phyloP scores from a whole-genome alignment of 257 asterid species.

The Datura wrightii region DNA sequence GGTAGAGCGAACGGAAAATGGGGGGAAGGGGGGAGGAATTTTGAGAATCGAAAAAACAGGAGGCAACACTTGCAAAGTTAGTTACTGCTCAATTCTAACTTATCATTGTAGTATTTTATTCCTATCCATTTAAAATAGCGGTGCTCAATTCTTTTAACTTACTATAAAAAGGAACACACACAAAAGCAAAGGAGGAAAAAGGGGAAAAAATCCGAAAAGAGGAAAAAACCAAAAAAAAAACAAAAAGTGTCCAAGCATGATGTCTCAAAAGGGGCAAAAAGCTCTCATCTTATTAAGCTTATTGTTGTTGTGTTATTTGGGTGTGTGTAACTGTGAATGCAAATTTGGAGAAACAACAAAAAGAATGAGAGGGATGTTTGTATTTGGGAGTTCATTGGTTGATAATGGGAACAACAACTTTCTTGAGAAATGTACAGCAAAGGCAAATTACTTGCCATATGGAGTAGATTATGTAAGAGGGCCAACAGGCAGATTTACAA shows the following conservation, averaged over 20 bases:
- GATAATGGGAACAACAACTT: constrained; percentile 85
- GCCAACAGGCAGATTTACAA: constrained; percentile 73
- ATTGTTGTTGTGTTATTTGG: background rate
- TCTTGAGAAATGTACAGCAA: constrained; percentile 56
- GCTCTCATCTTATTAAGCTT: background rate
- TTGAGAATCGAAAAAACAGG: background rate
- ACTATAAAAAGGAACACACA: background rate
- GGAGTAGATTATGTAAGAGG: constrained; percentile 62
- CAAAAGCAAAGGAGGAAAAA: background rate
- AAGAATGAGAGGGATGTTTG: constrained; percentile 67
- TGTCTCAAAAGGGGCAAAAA: constrained; percentile 20
- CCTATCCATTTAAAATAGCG: background rate
- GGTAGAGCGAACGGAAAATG: no score
- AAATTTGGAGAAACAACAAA: background rate
- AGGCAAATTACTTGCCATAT: constrained; percentile 65
- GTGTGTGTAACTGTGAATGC: background rate
- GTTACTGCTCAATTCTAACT: constrained; percentile 10
- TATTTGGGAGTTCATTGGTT: constrained; percentile 83
- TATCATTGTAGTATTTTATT: background rate
- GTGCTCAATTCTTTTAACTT: background rate
- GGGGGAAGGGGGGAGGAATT: no score
- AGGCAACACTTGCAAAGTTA: background rate
- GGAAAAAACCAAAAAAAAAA: no score
- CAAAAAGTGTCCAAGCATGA: background rate
- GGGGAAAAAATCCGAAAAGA: background rate